Evolutionary conservation across 2,329 filamentous ascomycete species (phyloP).

Genomic region (Colletotrichum falcatum): DNA sequence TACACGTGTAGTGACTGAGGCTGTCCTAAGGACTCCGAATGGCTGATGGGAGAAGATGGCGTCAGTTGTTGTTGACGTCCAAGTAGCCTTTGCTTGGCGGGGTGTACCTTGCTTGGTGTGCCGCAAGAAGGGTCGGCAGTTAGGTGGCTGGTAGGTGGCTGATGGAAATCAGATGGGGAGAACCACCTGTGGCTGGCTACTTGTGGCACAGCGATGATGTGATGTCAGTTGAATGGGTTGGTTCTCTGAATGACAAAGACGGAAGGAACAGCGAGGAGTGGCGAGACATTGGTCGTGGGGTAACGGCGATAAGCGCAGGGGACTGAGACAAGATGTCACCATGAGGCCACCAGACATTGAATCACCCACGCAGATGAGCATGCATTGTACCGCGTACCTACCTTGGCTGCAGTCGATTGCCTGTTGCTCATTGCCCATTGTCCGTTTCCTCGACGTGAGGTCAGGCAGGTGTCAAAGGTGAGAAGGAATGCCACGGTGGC

Average conservation of each 20-base stretch:
- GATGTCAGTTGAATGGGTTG: background rate
- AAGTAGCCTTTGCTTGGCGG: constrained; percentile 20
- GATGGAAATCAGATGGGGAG: background rate
- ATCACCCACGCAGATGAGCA: no score
- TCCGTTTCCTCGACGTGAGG: background rate
- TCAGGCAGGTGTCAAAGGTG: background rate
- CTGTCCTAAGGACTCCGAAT: constrained; percentile 5
- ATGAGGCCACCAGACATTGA: background rate
- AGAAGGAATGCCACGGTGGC: constrained; percentile 9
- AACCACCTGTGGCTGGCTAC: background rate
- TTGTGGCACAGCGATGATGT: background rate
- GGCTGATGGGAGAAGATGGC: background rate
- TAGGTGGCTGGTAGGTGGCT: background rate
- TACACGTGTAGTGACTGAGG: background rate
- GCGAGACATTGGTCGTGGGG: constrained; percentile 7
- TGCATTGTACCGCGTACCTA: no score
- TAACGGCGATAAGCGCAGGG: background rate
- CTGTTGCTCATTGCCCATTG: background rate
- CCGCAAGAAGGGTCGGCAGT: background rate
- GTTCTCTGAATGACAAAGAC: background rate
- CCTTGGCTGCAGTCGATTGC: no score
- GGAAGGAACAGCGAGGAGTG: background rate
- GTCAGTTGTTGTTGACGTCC: constrained; percentile 29
- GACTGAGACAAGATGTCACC: background rate
- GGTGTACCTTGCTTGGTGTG: constrained; percentile 1